Base-by-base conservation (phyloP, 2,329 filamentous ascomycete genomes). In the Periconia sp. region DNA sequence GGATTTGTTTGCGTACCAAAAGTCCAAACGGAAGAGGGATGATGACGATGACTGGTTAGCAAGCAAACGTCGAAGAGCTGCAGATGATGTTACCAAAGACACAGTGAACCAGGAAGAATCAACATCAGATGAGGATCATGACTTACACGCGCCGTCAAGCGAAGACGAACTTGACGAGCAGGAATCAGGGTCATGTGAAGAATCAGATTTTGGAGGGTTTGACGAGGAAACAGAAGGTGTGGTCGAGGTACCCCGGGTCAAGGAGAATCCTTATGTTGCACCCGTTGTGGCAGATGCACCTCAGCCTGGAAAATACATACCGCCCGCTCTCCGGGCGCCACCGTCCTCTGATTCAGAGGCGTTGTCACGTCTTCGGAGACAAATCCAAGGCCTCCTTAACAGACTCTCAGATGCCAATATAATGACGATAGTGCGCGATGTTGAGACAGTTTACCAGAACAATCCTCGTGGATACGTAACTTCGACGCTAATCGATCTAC, bases 371-470 rank as follows among this genome's bases (percentile, higher is more conserved):
- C 77, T 99, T 47, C 86, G 86, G 54, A 85, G 91, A 57, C 91
- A 95, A 66, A 81, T 91, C 0, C 92, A 97, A 70, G 93, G 94
- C 68, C 82, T 94, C 17, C 82, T 99, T 68, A 99, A 99, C 73
- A 88, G 93, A 68, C 81, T 99, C 31, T 97, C 94, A 0, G 93
- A 97, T 69, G 86, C 91, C 37, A 97, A 94, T 63, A 80, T 99
- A 58, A 74, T 96, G 6, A 89, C 90, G 1, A 96, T 97, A 49
- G 77, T 97, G 3, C 83, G 84, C 42, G 89, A 95, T 17, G 81
- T 96, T 31, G 91, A 96, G 68, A 85, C 87, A 56, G 78, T 97
- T 1, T 99, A 97, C 70, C 84, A 87, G 50, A 86, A 87, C 41
- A 86, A 96, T 62, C 87, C 94, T 0, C 86, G 94, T n/a, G 91